Base-by-base conservation (phyloP, 805 yeast genomes). In the Nakazawaea sp. region DNA sequence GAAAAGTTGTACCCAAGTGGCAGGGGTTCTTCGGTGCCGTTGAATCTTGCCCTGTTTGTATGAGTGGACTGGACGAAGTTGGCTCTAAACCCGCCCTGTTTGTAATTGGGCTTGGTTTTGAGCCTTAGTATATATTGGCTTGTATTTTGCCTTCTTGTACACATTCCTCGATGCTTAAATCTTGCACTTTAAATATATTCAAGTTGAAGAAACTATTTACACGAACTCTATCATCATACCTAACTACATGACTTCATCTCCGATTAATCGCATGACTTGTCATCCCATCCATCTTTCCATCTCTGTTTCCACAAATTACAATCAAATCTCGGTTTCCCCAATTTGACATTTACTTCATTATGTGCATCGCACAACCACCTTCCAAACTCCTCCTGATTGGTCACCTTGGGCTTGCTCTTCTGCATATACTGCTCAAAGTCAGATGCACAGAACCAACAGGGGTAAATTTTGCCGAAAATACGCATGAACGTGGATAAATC, bases 241-340 rank as follows among this genome's bases (percentile, higher is more conserved):
- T n/a, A n/a, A n/a, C n/a, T n/a, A n/a, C n/a, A n/a, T n/a, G n/a
- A n/a, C n/a, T n/a, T n/a, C n/a, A n/a, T n/a, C n/a, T n/a, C n/a
- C 24, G 10, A 27, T 41, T 45, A 66, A 41, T 70, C 73, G 45
- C 76, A 70, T 18, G 67, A 55, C 2, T 75, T 75, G 46, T 72
- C 77, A 26, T 82, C 81, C 96, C 96, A 88, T 1, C 97, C 97
- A 49, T 86, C 95, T 47, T 72, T 78, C 98, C 98, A 90, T 53
- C 98, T 77, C 50, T 83, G 76, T 54, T 80, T 80, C 98, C 98
- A 92, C 45, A 84, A 68, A 41, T 78, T 66, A 51, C 97, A 90
- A 54, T 90, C 88, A 53, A 92, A 92, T 39, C 64, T 65, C 5
- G 85, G 86, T 59, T 92, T 92, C 1, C 95, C 95, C 19, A 90